Base-by-base conservation (phyloP, 495 filamentous ascomycete genomes). In the Aspergillus funiculosus region DNA sequence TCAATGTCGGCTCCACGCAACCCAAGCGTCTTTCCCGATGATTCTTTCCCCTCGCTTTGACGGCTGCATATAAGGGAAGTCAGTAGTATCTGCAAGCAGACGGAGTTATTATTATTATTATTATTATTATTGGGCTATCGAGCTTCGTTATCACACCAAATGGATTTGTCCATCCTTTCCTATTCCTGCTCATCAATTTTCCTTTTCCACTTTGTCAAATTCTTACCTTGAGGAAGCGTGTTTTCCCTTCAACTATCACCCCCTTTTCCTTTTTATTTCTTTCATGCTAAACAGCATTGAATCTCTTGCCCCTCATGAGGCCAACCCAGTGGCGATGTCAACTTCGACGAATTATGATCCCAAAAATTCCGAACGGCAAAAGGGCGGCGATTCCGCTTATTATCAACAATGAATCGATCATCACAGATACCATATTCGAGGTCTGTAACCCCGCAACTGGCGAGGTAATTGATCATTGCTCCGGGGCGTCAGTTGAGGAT, bases 361-460 rank as follows among this genome's bases (percentile, higher is more conserved):
- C 52, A 22, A 38, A 29, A 17, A 35, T 28, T 26, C 54, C 42
- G 19, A 47, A 41, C 37, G 45, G 43, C 36, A 26, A 48, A 11
- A 54, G 51, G 19, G 51, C 52, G 20, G 59, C 60, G 29, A 72
- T 86, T 15, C 87, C 87, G 28, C 81, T 92, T 53, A 72, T 83
- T 42, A 85, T 91, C 67, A 79, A 82, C 51, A 83, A 83, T 64
- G 71, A 83, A 58, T 81, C 86, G 43, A 63, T 79, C 40, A 67
- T 69, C 35, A 77, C 78, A 18, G 56, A 74, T 7, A 71, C 70
- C 38, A 81, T 76, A 13, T 91, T 87, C 67, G 71, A 80, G 31
- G 79, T 94, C 38, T 64, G 66, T 42, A 80, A 73, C 38, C 89
- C 89, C 5, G 65, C 68, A 4, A 80, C 81, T 4, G 76, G 75